A percentile compares a stretch with the other conserved stretches of the same genome.
Conservation (phyloP, 371 early-diverging fungal species). For the Lichtheimia ornata region DNA sequence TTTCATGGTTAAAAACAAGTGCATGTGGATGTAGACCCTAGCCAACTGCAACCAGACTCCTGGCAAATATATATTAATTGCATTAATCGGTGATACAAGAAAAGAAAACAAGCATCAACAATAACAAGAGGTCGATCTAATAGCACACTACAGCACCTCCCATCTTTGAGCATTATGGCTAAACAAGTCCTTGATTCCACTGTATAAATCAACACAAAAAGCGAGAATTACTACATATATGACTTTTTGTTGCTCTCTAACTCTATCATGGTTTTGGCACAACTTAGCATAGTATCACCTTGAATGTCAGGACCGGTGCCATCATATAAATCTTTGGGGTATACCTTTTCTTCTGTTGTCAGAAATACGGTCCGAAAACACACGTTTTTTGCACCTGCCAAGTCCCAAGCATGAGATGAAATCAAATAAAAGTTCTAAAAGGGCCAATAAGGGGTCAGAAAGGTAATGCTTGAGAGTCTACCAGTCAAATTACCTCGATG, state of each 20-base stretch:
- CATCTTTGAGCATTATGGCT: too few relatives aligned
- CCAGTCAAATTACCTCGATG: slow-evolving; percentile 35
- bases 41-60: too few relatives aligned
- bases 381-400: slow-evolving; percentile 42
- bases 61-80: too few relatives aligned
- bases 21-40: too few relatives aligned
- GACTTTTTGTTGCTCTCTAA: slow-evolving; percentile 18
- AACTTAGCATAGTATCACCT: slow-evolving; percentile 24
- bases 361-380: slow-evolving; percentile 34
- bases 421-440: slow-evolving; percentile 41
- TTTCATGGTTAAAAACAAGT: too few relatives aligned
- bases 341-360: slow-evolving; percentile 29
- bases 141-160: too few relatives aligned
- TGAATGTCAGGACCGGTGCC: slow-evolving; percentile 26
- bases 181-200: too few relatives aligned
- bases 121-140: too few relatives aligned
- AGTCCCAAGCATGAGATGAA: slow-evolving; percentile 38
- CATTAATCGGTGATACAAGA: too few relatives aligned
- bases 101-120: too few relatives aligned
- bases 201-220: not conserved
- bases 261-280: slow-evolving; percentile 28
- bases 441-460: not conserved
- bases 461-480: not conserved
- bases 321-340: slow-evolving; percentile 23
- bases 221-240: slow-evolving; percentile 1